Evolutionary conservation across 2,329 filamentous ascomycete genomes (phyloP).

Genomic region (Calonectria naviculata): DNA sequence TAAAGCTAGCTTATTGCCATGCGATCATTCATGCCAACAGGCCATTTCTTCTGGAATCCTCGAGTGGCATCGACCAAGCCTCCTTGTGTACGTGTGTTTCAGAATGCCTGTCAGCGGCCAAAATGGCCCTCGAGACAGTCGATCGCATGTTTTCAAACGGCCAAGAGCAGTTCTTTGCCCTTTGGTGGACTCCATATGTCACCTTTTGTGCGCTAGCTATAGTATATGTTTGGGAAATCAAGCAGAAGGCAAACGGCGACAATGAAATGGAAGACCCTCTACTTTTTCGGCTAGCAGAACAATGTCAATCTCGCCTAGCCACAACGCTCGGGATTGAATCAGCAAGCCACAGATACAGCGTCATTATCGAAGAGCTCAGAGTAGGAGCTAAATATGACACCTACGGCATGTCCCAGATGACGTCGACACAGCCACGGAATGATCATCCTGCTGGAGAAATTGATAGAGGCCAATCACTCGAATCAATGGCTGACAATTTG

Average conservation of each 20-base stretch:
- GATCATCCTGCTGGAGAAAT: not conserved
- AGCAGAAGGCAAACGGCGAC: constrained; percentile 42
- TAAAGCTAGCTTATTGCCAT: constrained; percentile 64
- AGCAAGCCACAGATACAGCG: constrained; percentile 59
- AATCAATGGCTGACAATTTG: constrained; percentile 1
- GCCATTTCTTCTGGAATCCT: constrained; percentile 49
- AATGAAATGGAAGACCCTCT: constrained; percentile 5
- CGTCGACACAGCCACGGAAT: not conserved
- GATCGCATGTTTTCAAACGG: constrained; percentile 23
- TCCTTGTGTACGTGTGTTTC: constrained; percentile 41
- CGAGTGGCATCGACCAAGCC: constrained; percentile 46
- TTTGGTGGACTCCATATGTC: constrained; percentile 66
- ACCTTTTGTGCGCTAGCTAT: constrained; percentile 65
- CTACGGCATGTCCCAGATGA: not conserved
- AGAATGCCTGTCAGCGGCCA: constrained; percentile 54
- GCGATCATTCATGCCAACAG: constrained; percentile 65
- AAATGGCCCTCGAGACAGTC: constrained; percentile 13
- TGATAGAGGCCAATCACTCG: not conserved
- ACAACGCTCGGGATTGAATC: constrained; percentile 51
- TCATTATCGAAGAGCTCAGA: constrained; percentile 64
- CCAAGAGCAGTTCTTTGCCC: constrained; percentile 54
- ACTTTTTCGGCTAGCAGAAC: constrained; percentile 55
- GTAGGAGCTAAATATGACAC: constrained; percentile 22
- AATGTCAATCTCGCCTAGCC: constrained; percentile 58
- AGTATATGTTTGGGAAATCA: constrained; percentile 65